phyloP scores from a whole-genome alignment of 2,329 filamentous ascomycete genomes.

The Bipolaris bicolor region DNA sequence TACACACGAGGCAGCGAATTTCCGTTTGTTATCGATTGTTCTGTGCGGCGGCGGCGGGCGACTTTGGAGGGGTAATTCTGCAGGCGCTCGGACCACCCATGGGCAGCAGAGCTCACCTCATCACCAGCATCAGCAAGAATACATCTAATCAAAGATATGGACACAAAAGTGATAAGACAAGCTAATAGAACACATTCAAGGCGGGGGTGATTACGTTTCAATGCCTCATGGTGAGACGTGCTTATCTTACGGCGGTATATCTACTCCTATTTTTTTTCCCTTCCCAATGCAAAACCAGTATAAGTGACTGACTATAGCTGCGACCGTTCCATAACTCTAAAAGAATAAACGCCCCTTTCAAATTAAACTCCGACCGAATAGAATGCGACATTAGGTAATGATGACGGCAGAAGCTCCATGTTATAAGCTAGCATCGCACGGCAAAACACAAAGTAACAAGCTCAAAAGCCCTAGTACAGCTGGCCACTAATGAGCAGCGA shows the following conservation, averaged over 20 bases:
- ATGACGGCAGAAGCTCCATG: constrained; percentile 11
- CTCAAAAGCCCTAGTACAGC: constrained; percentile 20
- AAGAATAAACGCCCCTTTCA: constrained; percentile 16
- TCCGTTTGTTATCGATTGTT: constrained; percentile 28
- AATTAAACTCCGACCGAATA: constrained; percentile 13
- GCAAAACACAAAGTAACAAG: not conserved
- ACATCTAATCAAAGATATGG: not conserved
- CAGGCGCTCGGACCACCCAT: constrained; percentile 8
- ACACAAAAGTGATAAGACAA: not conserved
- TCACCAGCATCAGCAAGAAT: not conserved
- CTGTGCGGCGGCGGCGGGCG: constrained; percentile 21
- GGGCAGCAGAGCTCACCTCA: not conserved
- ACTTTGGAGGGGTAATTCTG: constrained; percentile 21
- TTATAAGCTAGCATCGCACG: constrained; percentile 6
- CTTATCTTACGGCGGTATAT: constrained; percentile 3
- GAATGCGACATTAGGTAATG: constrained; percentile 17
- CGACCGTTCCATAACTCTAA: constrained; percentile 1
- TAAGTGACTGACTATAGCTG: constrained; percentile 8
- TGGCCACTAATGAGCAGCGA: constrained; percentile 30
- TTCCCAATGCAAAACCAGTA: constrained; percentile 10
- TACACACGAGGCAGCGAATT: constrained; percentile 38
- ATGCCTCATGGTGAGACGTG: constrained; percentile 5
- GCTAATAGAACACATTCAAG: not conserved
- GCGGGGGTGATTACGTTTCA: constrained; percentile 1
- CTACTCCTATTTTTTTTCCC: constrained; percentile 11